Conservation (phyloP, 2,329 filamentous ascomycete genomes). For the Aspergillus sp. region DNA sequence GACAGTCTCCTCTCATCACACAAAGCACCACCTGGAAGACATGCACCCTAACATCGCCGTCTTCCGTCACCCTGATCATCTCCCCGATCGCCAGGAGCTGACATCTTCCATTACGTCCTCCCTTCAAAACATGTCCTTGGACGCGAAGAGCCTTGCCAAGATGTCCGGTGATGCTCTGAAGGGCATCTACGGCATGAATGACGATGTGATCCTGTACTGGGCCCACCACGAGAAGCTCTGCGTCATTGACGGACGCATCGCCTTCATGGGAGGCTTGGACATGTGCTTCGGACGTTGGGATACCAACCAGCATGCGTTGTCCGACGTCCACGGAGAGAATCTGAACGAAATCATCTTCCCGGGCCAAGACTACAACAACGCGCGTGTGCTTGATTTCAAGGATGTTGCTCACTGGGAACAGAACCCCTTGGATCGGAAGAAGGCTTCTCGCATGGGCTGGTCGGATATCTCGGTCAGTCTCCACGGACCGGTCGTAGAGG, state of each 20-base stretch:
- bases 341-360: conserved; percentile 76
- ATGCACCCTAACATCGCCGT: conserved; percentile 83
- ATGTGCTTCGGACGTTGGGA: conserved; percentile 88
- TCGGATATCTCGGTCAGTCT: conserved; percentile 80
- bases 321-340: conserved; percentile 78
- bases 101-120: conserved; percentile 56
- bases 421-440: conserved; percentile 80
- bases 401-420: conserved; percentile 76
- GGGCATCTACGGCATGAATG: conserved; percentile 75
- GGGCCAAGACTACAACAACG: conserved; percentile 92
- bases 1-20: conserved; percentile 67
- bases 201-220: conserved; percentile 85
- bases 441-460: conserved; percentile 88
- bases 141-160: conserved; percentile 57
- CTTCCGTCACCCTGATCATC: conserved; percentile 86
- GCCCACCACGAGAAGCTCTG: conserved; percentile 92
- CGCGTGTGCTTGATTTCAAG: conserved; percentile 76
- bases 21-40: conserved; percentile 73
- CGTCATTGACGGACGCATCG: conserved; percentile 72
- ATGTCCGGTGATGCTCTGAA: conserved; percentile 72
- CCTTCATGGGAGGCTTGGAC: conserved; percentile 90
- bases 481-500: conserved; percentile 70
- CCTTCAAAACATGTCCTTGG: conserved; percentile 57
- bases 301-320: conserved; percentile 80
- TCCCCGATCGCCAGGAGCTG: conserved; percentile 69